A percentile compares a stretch with the other conserved stretches of the same genome.
phyloP scores from a whole-genome alignment of 1,284 basidiomycete species.

The Flammula alnicola region DNA sequence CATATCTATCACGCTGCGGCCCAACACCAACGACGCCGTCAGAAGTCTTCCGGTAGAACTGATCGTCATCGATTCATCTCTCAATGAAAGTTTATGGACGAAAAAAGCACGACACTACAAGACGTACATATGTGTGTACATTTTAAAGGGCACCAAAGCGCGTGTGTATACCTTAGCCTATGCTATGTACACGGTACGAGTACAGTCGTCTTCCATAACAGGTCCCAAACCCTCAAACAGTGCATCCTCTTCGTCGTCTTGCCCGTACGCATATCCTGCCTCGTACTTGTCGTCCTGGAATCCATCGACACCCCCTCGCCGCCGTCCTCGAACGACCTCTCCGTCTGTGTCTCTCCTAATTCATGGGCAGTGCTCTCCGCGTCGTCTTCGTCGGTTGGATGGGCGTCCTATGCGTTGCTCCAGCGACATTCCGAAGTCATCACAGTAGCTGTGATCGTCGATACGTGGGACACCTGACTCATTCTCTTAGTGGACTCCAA shows the following conservation, averaged over 20 bases:
- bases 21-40: no score
- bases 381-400: background rate
- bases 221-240: slow-evolving; percentile 12
- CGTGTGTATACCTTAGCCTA: no score
- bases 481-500: slow-evolving; percentile 13
- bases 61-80: no score
- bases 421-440: no score
- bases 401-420: background rate
- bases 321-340: background rate
- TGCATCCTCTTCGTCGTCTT: slow-evolving; percentile 12
- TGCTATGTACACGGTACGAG: no score
- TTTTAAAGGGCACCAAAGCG: no score
- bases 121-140: no score
- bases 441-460: slow-evolving; percentile 18
- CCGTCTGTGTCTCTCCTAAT: background rate
- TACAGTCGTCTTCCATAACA: slow-evolving; percentile 9
- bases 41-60: no score
- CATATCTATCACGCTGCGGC: no score
- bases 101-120: no score
- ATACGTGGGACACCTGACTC: slow-evolving; percentile 21
- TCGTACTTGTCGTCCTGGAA: slow-evolving; percentile 3
- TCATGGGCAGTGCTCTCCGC: background rate
- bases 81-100: no score
- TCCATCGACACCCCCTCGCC: slow-evolving; percentile 2
- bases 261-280: slow-evolving; percentile 4